A percentile compares a stretch with the other conserved stretches of the same genome.
Conservation (phyloP, 2,329 filamentous ascomycete genomes). For the Ambrosiella beaveri region DNA sequence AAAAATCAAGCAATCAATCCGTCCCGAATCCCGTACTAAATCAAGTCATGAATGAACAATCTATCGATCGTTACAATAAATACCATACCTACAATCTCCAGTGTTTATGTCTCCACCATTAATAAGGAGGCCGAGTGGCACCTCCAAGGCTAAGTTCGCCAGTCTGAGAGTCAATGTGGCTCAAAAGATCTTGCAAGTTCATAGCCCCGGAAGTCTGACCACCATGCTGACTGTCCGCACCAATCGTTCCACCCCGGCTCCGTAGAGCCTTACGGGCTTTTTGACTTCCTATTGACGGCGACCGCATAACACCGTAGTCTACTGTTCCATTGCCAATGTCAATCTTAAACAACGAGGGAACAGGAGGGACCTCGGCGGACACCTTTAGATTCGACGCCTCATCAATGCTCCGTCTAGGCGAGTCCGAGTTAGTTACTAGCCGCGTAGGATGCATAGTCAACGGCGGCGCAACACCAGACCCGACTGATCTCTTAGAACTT, state of each 20-base stretch:
- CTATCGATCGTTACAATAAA: no score
- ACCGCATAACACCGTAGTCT: slow-evolving; percentile 3
- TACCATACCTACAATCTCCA: neutral
- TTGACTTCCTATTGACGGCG: slow-evolving; percentile 7
- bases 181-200: slow-evolving; percentile 32
- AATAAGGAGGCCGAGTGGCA: slow-evolving; percentile 33
- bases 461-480: slow-evolving; percentile 17
- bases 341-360: slow-evolving; percentile 34
- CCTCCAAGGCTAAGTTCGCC: slow-evolving; percentile 30
- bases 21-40: no score
- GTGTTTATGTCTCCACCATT: neutral
- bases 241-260: slow-evolving; percentile 8
- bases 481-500: slow-evolving; percentile 11
- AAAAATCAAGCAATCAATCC: no score
- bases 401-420: slow-evolving; percentile 15
- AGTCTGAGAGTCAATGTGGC: slow-evolving; percentile 31
- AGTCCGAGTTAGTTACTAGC: neutral
- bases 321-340: slow-evolving; percentile 8
- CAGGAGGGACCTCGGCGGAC: slow-evolving; percentile 32
- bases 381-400: slow-evolving; percentile 18
- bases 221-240: slow-evolving; percentile 2
- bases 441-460: slow-evolving; percentile 27
- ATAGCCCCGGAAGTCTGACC: slow-evolving; percentile 17
- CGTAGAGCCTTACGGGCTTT: slow-evolving; percentile 4
- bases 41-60: no score